These are phyloP conservation scores for Leptodermis oblonga DNA, from an alignment of 257 asterid species.

Conservation along the genomic window DNA sequence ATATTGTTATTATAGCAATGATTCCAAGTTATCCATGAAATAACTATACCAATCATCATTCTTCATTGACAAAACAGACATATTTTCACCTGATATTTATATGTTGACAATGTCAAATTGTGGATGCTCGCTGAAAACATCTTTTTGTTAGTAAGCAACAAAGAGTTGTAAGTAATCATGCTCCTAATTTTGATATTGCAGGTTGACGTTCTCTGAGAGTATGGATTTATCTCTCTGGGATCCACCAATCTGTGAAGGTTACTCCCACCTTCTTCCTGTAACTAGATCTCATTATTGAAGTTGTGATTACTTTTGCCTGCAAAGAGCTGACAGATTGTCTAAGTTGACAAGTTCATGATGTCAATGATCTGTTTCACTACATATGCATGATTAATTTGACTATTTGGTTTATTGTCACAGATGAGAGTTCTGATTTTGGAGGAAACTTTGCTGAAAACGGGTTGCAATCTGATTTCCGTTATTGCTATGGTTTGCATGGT, in stretches of 20 bases:
- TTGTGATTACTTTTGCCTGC: constrained; percentile 9
- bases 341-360: not conserved
- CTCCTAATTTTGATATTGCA: constrained; percentile 15
- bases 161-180: not conserved
- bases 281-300: constrained; percentile 7
- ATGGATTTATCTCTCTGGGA: constrained; percentile 55
- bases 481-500: constrained; percentile 24
- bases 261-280: constrained; percentile 9
- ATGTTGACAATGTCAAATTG: not conserved
- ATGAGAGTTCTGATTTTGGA: constrained; percentile 12
- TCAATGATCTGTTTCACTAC: not conserved
- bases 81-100: not conserved
- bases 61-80: not conserved
- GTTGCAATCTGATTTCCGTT: constrained; percentile 17
- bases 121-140: not conserved
- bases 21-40: not conserved
- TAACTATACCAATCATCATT: not conserved
- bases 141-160: not conserved
- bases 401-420: constrained; percentile 14
- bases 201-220: constrained; percentile 18
- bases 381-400: constrained; percentile 2
- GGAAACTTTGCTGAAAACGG: constrained; percentile 12
- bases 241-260: constrained; percentile 30
- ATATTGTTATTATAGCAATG: not conserved
- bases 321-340: not conserved